A percentile compares a stretch with the other conserved stretches of the same genome.
Conservation (phyloP, 192 early-diverging fungal species). For the Funneliformis mosseae region DNA sequence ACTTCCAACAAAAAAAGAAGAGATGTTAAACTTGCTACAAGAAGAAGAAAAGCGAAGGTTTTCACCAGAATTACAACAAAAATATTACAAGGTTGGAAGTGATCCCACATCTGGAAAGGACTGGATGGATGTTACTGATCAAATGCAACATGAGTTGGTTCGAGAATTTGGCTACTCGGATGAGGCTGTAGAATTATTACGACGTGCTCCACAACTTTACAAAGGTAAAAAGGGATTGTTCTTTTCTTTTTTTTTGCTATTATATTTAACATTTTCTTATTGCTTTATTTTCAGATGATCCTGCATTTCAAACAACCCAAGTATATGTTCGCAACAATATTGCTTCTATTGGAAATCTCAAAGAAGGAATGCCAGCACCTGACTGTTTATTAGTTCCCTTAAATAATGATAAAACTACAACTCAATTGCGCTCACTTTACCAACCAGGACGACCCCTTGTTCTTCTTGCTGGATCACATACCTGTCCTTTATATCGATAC, state of each 20-base stretch:
- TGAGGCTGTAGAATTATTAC: slow-evolving; percentile 25
- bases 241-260: not conserved
- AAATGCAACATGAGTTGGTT: slow-evolving; percentile 23
- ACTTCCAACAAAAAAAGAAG: slow-evolving; percentile 26
- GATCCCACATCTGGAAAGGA: slow-evolving; percentile 17
- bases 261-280: not conserved
- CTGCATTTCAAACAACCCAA: slow-evolving; percentile 18
- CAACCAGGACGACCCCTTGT: slow-evolving; percentile 6
- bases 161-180: slow-evolving; percentile 25
- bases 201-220: slow-evolving; percentile 28
- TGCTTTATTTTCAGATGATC: not conserved
- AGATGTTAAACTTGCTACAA: not conserved
- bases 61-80: slow-evolving; percentile 24
- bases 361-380: slow-evolving; percentile 25
- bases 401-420: not conserved
- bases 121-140: slow-evolving; percentile 29
- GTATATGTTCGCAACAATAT: slow-evolving; percentile 28
- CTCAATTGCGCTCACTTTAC: not conserved
- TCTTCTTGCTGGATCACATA: slow-evolving; percentile 28
- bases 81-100: slow-evolving; percentile 22
- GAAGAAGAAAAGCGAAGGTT: slow-evolving; percentile 21
- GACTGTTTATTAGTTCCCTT: slow-evolving; percentile 15
- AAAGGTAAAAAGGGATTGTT: not conserved
- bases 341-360: slow-evolving; percentile 10
- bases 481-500: slow-evolving; percentile 25